Evolutionary conservation across 768 basidiomycete genomes (phyloP).

Genomic region (Boletus eberwhitei): DNA sequence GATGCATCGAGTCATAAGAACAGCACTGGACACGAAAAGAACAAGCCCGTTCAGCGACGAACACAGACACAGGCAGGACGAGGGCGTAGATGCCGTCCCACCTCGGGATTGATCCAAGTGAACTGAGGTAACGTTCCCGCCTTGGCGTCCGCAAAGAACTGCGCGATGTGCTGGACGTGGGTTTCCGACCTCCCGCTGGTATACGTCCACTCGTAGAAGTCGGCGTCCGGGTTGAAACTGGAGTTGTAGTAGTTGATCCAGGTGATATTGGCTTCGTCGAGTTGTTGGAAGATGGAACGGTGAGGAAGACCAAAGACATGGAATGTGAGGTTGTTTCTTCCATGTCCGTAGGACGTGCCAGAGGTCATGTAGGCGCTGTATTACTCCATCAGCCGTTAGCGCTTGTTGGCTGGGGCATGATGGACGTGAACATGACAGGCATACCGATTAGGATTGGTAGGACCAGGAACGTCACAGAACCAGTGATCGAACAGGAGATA

Average conservation of each 20-base stretch:
- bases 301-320: constrained; percentile 20
- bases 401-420: not conserved
- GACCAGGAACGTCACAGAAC: constrained; percentile 27
- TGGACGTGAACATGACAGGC: not conserved
- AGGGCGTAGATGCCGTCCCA: not conserved
- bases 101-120: constrained; percentile 28
- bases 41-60: not conserved
- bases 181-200: constrained; percentile 15
- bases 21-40: constrained; percentile 15
- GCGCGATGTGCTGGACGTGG: constrained; percentile 12
- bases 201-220: constrained; percentile 22
- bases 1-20: constrained; percentile 25
- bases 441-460: constrained; percentile 27
- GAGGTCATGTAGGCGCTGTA: constrained; percentile 25
- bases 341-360: constrained; percentile 26
- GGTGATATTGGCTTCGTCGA: constrained; percentile 24
- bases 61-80: not conserved
- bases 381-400: not conserved
- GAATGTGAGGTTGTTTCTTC: constrained; percentile 17
- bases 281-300: constrained; percentile 27
- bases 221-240: constrained; percentile 25
- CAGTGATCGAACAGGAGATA: constrained; percentile 23
- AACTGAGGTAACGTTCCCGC: constrained; percentile 26
- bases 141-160: constrained; percentile 20
- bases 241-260: constrained; percentile 29